These are phyloP conservation scores for Emericellopsis terricola DNA, from an alignment of 495 filamentous ascomycete species.

Conservation along the genomic window DNA sequence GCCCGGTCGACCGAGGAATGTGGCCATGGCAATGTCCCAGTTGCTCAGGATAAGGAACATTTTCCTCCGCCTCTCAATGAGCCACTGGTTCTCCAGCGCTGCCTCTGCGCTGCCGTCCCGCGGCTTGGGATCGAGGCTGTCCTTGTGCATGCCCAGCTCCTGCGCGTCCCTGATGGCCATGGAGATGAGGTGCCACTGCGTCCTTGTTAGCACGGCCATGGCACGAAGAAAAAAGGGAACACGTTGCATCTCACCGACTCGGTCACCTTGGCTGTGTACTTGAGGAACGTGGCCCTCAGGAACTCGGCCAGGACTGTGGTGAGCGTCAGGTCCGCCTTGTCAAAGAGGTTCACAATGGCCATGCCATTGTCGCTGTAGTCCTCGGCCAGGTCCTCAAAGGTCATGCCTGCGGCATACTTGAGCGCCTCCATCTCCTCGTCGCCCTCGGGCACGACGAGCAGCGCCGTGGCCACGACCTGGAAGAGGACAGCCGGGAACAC, in stretches of 20 bases:
- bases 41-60: conserved; percentile 37
- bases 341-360: conserved; percentile 31
- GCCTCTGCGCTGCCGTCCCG: conserved; percentile 19
- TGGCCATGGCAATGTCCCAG: conserved; percentile 42
- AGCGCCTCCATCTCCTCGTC: conserved; percentile 22
- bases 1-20: conserved; percentile 39
- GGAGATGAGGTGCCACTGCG: conserved; percentile 40
- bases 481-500: conserved; percentile 39
- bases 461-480: conserved; percentile 33
- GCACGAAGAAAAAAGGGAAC: not conserved
- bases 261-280: conserved; percentile 30
- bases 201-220: conserved; percentile 6
- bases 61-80: conserved; percentile 30
- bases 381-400: conserved; percentile 36
- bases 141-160: conserved; percentile 41
- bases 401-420: conserved; percentile 39
- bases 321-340: conserved; percentile 33
- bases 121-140: conserved; percentile 22
- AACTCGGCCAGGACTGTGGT: conserved; percentile 39
- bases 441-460: conserved; percentile 29
- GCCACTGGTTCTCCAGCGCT: conserved; percentile 31
- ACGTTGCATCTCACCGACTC: conserved; percentile 19
- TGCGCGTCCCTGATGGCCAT: conserved; percentile 40
- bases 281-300: conserved; percentile 26
- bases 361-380: conserved; percentile 41